Evolutionary conservation across 805 yeast species (phyloP), one percentile per base, ranked within the genome.

Genomic region (Yarrowia sp.): DNA sequence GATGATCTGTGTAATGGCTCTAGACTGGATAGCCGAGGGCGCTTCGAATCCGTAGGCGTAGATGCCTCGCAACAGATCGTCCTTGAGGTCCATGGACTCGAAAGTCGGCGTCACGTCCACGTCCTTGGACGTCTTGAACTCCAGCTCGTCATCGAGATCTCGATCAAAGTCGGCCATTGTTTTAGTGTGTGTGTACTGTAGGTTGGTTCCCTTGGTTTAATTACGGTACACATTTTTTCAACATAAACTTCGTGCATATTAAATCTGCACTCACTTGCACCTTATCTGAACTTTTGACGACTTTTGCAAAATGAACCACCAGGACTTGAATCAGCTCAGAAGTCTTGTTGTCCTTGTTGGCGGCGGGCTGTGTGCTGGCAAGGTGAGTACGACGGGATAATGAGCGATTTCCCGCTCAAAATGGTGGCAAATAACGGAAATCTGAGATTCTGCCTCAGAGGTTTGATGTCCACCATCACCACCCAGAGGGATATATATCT

Each of bases 41-140:
- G 85, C 80, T 78, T 89, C 93, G 78, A 87, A 90, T 70, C 96
- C 96, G 79, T 89, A 89, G 72, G 87, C 89, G 76, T 88, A 90
- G 66, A 90, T 87, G 70, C 87, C 91, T 84, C 92, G 87, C 72
- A 88, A 84, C 74, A 89, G 86, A 75, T 81, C 84, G 70, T 87
- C 89, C 79, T 88, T 88, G 73, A 89, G 80, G 79, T 87, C 83
- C 82, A 89, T 84, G 70, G 84, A 91, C 72, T 89, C 93, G 79
- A 89, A 89, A 42, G 87, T 77, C 78, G 82, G 79, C 71, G 82
- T 86, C 78, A 90, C 92, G 79, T 91, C 91, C 85, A 92, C 97
- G 86, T 92, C 91, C 88, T 92, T 93, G 82, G 97, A 61, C 9
- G 66, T 61, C 38, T 61, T 61, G 55, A 61, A 61, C 55, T 61